Base-by-base conservation (phyloP, 306 rosid species). In the Pyrus pyrifolia region DNA sequence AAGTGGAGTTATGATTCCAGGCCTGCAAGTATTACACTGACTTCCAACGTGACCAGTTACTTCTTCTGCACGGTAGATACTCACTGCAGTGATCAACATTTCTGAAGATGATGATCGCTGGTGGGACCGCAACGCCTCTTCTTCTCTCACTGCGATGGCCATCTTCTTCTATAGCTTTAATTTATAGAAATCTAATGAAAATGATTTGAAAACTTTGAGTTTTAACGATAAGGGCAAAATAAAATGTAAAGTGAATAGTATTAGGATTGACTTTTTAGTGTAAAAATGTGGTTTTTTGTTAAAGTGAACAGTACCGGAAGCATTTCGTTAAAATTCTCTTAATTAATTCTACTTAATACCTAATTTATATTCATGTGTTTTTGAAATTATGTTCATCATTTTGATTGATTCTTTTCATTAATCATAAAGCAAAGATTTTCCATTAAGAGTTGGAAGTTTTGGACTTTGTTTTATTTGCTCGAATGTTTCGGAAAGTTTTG, bases 61-160 rank as follows among this genome's bases (percentile, higher is more conserved):
- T 83, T 83, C 84, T 65, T 80, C 21, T 76, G 81, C 84, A 83
- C 82, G 31, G n/a, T 64, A 7, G 58, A 22, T 18, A 42, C 66
- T 25, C 72, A 84, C 77, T 81, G 87, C 42, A 30, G 22, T 29
- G 59, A 14, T 44, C 58, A 38, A 59, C 4, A 76, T 79, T 25
- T 77, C 76, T 59, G 68, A 38, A 29, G 23, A 67, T 3, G 79
- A 22, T 5, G 65, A 64, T 52, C 64, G 53, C 63, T 51, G 71
- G 76, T 57, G 67, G 67, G 61, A 62, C 9, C 18, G 38, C 51
- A 75, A 76, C 73, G 23, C 42, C 44, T 65, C 73, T 76, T 52
- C 73, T 66, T 65, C 73, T 22, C 71, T 67, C 73, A 35, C 77
- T 52, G 58, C 71, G 7, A 74, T 27, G 15, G 33, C 66, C 45